These are phyloP conservation scores for Rhodomyrtus tomentosa DNA, from an alignment of 345 rosid genomes.

Conservation along the genomic window DNA sequence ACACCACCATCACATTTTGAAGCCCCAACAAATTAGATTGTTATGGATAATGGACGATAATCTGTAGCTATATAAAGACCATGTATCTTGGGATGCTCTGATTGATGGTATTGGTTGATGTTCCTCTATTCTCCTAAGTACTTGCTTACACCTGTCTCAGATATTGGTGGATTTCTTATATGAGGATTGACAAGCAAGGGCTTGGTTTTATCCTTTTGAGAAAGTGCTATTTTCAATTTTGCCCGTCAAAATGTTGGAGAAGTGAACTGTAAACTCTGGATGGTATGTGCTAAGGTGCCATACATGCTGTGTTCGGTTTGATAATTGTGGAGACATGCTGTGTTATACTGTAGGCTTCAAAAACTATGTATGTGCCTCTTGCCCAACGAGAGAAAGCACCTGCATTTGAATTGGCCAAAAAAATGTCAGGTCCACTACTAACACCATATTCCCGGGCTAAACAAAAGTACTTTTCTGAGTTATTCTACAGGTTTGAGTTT, in stretches of 20 bases:
- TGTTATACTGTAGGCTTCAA: neutral
- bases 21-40: neutral
- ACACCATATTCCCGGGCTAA: neutral
- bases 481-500: neutral
- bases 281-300: neutral
- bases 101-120: neutral
- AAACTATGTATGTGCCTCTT: neutral
- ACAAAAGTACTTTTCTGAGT: neutral
- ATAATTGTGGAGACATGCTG: neutral
- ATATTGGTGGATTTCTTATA: neutral
- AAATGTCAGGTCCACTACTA: neutral
- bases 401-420: neutral
- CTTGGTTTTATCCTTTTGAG: neutral
- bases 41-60: neutral
- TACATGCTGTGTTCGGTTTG: neutral
- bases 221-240: neutral
- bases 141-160: neutral
- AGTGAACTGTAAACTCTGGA: neutral
- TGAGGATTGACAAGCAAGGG: neutral
- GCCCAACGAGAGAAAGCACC: neutral
- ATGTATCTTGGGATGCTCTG: neutral
- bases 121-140: neutral
- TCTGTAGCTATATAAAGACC: neutral
- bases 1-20: neutral
- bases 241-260: neutral